These are phyloP conservation scores for Symbiodinium pilosum DNA, from an alignment of 73 alveolate genomes.

Conservation along the genomic window DNA sequence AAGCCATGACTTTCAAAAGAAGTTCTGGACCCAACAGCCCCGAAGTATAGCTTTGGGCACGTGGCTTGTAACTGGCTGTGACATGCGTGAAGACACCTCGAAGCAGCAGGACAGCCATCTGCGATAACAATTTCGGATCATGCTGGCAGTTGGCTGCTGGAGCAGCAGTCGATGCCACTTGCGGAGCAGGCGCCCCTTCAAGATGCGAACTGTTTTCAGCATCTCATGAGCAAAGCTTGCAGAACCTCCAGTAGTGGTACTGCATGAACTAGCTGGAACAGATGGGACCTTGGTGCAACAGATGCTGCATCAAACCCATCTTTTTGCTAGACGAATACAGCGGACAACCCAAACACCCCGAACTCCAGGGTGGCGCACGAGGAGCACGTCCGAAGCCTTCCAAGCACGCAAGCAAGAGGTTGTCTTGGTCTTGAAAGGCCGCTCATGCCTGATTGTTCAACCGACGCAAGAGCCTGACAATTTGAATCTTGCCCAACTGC, in stretches of 20 bases:
- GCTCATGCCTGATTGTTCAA: slow-evolving; percentile 48
- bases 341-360: too few species aligned
- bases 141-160: too few species aligned
- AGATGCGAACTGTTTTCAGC: too few species aligned
- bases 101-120: too few species aligned
- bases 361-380: neutral
- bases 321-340: too few species aligned
- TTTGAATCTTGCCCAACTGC: neutral
- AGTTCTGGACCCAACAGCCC: neutral
- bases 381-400: neutral
- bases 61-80: neutral
- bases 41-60: too few species aligned
- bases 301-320: too few species aligned
- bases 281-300: too few species aligned
- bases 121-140: too few species aligned
- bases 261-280: too few species aligned
- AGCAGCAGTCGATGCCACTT: neutral
- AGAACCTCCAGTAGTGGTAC: neutral
- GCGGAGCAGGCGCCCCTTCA: neutral
- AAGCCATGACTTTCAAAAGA: neutral
- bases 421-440: neutral
- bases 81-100: neutral
- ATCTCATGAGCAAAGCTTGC: neutral
- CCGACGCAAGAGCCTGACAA: slow-evolving; percentile 43
- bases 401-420: too few species aligned